These are phyloP conservation scores for Terfezia boudieri DNA, from an alignment of 495 filamentous ascomycete species.

Conservation along the genomic window DNA sequence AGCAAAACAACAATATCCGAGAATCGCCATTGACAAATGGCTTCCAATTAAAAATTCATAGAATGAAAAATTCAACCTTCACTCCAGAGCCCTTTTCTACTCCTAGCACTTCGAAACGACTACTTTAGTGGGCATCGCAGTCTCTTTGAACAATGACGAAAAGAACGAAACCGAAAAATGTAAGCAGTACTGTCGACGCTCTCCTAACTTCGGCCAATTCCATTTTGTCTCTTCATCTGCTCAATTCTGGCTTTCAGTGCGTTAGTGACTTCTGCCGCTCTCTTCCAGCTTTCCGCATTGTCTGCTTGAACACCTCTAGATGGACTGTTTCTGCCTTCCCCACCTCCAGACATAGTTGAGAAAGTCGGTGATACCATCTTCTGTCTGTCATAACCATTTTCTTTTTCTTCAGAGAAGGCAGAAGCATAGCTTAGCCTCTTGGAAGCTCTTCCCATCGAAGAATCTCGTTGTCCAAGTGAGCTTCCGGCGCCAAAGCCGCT, in stretches of 20 bases:
- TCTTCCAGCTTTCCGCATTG: conserved; percentile 83
- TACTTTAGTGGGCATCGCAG: too few species aligned
- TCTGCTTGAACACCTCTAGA: conserved; percentile 27
- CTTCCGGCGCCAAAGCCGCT: conserved; percentile 6
- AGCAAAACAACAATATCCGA: too few species aligned
- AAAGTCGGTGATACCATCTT: background rate
- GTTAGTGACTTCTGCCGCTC: conserved; percentile 96
- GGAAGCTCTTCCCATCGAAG: conserved; percentile 9
- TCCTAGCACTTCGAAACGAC: too few species aligned
- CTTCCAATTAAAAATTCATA: too few species aligned
- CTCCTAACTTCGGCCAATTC: background rate
- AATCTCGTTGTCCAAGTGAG: conserved; percentile 7
- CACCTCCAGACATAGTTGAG: conserved; percentile 5
- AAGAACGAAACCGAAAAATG: too few species aligned
- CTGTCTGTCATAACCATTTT: conserved; percentile 30
- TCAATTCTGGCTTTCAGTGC: conserved; percentile 94
- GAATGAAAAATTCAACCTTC: too few species aligned
- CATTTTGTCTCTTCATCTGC: conserved; percentile 12
- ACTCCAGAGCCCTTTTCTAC: too few species aligned
- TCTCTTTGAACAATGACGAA: too few species aligned
- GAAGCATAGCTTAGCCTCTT: conserved; percentile 46
- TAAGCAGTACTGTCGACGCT: too few species aligned
- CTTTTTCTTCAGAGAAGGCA: conserved; percentile 62
- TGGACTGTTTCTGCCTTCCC: conserved; percentile 20
- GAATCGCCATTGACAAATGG: too few species aligned